Base-by-base conservation (phyloP, 176 grass and related monocot species). In the Otatea glauca region DNA sequence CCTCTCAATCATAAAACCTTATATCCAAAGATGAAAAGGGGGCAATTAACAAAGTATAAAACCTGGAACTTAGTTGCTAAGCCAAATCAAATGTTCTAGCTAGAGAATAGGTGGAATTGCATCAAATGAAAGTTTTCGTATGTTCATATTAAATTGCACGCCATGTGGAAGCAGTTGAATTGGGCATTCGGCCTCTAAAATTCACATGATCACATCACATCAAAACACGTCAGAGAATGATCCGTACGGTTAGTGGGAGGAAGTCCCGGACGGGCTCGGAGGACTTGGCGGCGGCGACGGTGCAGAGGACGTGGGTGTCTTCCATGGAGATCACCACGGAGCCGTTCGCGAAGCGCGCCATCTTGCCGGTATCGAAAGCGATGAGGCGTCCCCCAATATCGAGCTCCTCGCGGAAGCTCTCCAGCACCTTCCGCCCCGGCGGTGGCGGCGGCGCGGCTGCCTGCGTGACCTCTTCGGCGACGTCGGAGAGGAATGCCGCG, bases 261-360 rank as follows among this genome's bases (percentile, higher is more conserved):
- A 99, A 99, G 73, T 99, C 96, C 16, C 91, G 89, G 67, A 83
- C 68, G 58, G 83, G 91, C 37, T 99, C 96, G 4, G 75, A 80
- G 43, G 91, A 88, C 70, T 81, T 96, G 64, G 91, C 81, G 18
- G 89, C 88, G 60, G 90, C 91, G 54, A 96, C 89, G 25, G 96
- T 91, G 5, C 93, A 80, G 51, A 96, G 91, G 56, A 99, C 96
- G 65, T 96, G 75, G 43, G 96, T 99, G 24, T 96, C 96, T 0
- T 91, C 96, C 96, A 96, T 96, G 68, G 89, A 87, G 81, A 99
- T 92, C 41, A 96, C 93, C 29, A 92, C 96, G 18, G 93, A 86
- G 69, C 93, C 96, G 32, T 96, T 99, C 15, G 96, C 96, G 20
- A 99, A 94, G 9, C 96, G 90, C 21, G 96, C 96, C 2, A 99